Conservation (phyloP, 805 yeast genomes). For the Metschnikowia shivogae region DNA sequence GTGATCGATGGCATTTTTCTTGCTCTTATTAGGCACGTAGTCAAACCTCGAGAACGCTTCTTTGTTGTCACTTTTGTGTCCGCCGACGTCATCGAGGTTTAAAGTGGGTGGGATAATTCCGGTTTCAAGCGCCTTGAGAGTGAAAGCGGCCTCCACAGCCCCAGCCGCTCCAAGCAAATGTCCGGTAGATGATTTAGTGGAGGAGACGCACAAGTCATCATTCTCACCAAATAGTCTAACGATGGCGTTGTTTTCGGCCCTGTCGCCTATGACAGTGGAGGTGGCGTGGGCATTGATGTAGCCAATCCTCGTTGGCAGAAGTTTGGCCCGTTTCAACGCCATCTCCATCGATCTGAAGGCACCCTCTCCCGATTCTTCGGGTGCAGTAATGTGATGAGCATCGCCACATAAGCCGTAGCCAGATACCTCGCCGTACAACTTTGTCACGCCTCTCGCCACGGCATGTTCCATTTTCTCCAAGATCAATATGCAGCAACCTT, state of each 20-base stretch:
- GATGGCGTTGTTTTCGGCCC: constrained; percentile 81
- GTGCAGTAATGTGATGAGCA: constrained; percentile 91
- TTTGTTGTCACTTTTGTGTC: constrained; percentile 41
- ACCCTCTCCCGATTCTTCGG: constrained; percentile 76
- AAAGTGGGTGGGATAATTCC: constrained; percentile 73
- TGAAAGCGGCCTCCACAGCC: constrained; percentile 82
- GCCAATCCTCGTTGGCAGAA: constrained; percentile 49
- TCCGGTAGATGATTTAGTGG: constrained; percentile 91
- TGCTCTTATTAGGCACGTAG: constrained; percentile 51
- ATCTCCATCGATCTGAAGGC: constrained; percentile 77
- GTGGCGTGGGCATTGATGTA: constrained; percentile 98
- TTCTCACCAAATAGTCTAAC: constrained; percentile 42
- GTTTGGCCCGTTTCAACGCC: constrained; percentile 56
- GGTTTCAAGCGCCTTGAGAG: constrained; percentile 59
- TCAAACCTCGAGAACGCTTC: constrained; percentile 46
- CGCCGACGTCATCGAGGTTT: constrained; percentile 57
- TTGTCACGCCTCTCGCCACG: constrained; percentile 44
- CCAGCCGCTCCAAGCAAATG: constrained; percentile 97
- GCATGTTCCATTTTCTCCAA: constrained; percentile 82
- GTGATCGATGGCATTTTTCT: constrained; percentile 38
- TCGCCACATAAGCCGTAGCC: constrained; percentile 95
- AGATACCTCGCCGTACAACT: constrained; percentile 71
- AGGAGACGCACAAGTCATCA: constrained; percentile 52
- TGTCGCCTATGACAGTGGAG: constrained; percentile 83
- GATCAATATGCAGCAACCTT: constrained; percentile 82